These are phyloP conservation scores for Calendula officinalis DNA, from an alignment of 129 eudicot species.

Conservation along the genomic window DNA sequence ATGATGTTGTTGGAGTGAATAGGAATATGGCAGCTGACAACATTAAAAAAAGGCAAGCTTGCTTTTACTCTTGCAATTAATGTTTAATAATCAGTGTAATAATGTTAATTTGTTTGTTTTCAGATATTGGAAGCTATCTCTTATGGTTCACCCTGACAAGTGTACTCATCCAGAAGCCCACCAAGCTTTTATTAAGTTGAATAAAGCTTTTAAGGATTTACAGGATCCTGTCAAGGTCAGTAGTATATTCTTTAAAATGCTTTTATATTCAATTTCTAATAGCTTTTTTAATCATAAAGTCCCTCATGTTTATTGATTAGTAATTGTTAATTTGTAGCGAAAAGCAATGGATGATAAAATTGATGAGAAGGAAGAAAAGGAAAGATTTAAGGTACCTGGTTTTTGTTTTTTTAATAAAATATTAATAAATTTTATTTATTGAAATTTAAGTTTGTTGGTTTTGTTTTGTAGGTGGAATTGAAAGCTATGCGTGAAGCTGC, in stretches of 20 bases:
- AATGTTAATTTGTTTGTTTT: slow-evolving; percentile 14
- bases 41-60: slow-evolving; percentile 82
- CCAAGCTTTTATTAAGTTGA: slow-evolving; percentile 83
- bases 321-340: slow-evolving; percentile 40
- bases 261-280: background rate
- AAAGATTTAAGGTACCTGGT: slow-evolving; percentile 63
- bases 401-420: background rate
- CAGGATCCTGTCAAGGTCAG: slow-evolving; percentile 91
- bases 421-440: background rate
- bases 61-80: background rate
- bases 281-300: background rate
- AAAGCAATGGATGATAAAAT: slow-evolving; percentile 90
- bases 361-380: slow-evolving; percentile 78
- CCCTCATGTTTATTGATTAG: background rate
- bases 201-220: slow-evolving; percentile 92
- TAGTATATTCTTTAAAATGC: background rate
- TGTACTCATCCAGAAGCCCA: slow-evolving; percentile 98
- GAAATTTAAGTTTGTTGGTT: background rate
- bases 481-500: slow-evolving; percentile 97
- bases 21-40: slow-evolving; percentile 75
- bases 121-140: slow-evolving; percentile 98
- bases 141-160: slow-evolving; percentile 99
- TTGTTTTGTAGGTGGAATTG: slow-evolving; percentile 58
- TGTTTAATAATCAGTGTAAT: slow-evolving; percentile 3
- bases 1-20: slow-evolving; percentile 86